Evolutionary conservation across 2,329 filamentous ascomycete genomes (phyloP).

Genomic region (Fusarium annulatum): DNA sequence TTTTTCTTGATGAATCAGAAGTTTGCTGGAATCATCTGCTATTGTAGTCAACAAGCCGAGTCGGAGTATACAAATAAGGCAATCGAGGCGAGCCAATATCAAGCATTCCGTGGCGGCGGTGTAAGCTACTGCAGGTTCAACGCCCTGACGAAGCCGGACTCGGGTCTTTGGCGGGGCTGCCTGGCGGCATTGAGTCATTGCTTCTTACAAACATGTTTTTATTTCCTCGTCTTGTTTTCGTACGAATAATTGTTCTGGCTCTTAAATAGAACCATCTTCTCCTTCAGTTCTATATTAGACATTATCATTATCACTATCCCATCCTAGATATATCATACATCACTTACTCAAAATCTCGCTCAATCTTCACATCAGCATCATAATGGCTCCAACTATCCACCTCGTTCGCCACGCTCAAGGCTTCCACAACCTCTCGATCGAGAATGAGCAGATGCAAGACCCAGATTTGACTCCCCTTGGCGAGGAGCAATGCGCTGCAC

Average conservation of each 20-base stretch:
- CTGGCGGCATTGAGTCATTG: constrained; percentile 22
- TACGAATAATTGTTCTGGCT: not conserved
- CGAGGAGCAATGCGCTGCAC: constrained; percentile 75
- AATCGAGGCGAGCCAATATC: constrained; percentile 23
- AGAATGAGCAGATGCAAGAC: constrained; percentile 79
- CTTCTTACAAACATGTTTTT: not conserved
- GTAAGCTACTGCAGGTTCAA: constrained; percentile 13
- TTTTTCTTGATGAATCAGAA: not conserved
- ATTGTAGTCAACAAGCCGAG: constrained; percentile 11
- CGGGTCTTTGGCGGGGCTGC: constrained; percentile 16
- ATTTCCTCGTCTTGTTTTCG: not conserved
- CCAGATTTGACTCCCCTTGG: constrained; percentile 83
- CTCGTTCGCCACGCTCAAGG: constrained; percentile 81
- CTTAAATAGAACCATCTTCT: constrained; percentile 2
- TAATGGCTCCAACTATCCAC: constrained; percentile 68
- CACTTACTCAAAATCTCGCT: constrained; percentile 3
- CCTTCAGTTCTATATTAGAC: not conserved
- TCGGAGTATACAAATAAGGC: constrained; percentile 15
- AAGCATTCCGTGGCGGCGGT: constrained; percentile 2
- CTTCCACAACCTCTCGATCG: constrained; percentile 79
- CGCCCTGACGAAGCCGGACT: constrained; percentile 32
- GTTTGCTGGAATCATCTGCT: not conserved
- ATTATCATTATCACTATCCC: not conserved
- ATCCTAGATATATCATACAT: not conserved
- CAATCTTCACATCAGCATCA: not conserved